Conservation (phyloP, 768 basidiomycete species). For the Lactarius deliciosus region DNA sequence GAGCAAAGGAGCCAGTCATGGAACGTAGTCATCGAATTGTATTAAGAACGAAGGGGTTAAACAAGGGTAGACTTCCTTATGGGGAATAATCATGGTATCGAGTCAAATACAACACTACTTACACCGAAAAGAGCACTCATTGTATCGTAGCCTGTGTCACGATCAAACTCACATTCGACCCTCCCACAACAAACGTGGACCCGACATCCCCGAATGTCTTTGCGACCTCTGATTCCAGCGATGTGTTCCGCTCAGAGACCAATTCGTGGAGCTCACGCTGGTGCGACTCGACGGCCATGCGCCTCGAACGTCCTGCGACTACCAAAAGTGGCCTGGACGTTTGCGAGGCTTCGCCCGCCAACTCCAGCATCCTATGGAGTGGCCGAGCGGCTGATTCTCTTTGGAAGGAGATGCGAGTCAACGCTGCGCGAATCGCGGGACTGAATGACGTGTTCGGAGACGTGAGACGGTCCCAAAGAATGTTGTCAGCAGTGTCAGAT, state of each 20-base stretch:
- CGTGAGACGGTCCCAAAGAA: conserved; percentile 70
- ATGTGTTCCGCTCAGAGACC: conserved; percentile 40
- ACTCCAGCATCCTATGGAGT: conserved; percentile 54
- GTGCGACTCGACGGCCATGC: conserved; percentile 62
- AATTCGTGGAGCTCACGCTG: conserved; percentile 56
- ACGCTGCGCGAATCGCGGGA: conserved; percentile 41
- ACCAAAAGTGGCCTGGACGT: conserved; percentile 56
- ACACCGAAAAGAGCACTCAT: neutral
- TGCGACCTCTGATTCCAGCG: conserved; percentile 55
- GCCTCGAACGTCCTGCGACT: conserved; percentile 69
- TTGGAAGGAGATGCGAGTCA: conserved; percentile 65
- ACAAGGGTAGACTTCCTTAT: conserved; percentile 10
- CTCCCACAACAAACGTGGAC: conserved; percentile 61
- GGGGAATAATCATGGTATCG: conserved; percentile 4
- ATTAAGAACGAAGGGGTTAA: neutral
- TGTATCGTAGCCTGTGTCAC: conserved; percentile 50
- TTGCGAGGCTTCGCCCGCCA: conserved; percentile 36
- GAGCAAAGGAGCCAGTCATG: neutral
- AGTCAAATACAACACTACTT: neutral
- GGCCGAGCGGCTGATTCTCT: conserved; percentile 50
- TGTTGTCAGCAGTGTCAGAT: conserved; percentile 80
- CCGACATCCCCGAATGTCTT: conserved; percentile 79
- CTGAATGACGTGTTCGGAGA: conserved; percentile 33
- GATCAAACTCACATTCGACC: conserved; percentile 49
- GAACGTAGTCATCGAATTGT: neutral